Conservation (phyloP, 2,329 filamentous ascomycete species). For the Tetracladium maxilliforme region DNA sequence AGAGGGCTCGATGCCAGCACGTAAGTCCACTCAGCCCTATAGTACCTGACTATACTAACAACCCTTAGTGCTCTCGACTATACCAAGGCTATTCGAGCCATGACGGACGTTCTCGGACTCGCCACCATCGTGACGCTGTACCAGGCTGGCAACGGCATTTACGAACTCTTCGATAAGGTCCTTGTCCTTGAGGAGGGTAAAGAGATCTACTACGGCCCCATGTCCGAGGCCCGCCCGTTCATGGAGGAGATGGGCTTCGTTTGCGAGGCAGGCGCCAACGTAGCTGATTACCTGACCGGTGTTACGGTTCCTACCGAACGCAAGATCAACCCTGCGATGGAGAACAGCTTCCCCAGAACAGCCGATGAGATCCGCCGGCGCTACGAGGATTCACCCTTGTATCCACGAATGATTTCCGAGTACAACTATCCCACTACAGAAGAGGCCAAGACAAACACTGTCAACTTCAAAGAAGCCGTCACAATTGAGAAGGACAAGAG, state of each 20-base stretch:
- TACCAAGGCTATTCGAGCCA: constrained; percentile 41
- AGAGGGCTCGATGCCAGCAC: constrained; percentile 51
- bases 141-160: constrained; percentile 57
- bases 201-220: constrained; percentile 49
- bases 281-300: constrained; percentile 51
- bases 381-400: constrained; percentile 37
- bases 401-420: constrained; percentile 33
- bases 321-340: constrained; percentile 30
- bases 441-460: constrained; percentile 28
- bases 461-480: constrained; percentile 37
- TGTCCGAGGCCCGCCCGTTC: constrained; percentile 41
- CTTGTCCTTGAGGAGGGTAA: constrained; percentile 52
- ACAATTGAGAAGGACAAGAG: constrained; percentile 36
- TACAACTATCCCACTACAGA: constrained; percentile 39
- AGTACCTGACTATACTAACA: constrained; percentile 6
- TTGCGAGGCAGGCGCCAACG: constrained; percentile 45
- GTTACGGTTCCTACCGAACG: constrained; percentile 55
- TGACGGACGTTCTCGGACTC: constrained; percentile 47
- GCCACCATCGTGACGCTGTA: constrained; percentile 51
- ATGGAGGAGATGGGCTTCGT: constrained; percentile 52
- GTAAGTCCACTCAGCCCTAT: too few relatives aligned
- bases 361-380: constrained; percentile 24
- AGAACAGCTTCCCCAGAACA: constrained; percentile 27
- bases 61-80: constrained; percentile 45
- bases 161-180: constrained; percentile 56